Conservation (phyloP, 2,329 filamentous ascomycete genomes). For the Laburnicola sp. region DNA sequence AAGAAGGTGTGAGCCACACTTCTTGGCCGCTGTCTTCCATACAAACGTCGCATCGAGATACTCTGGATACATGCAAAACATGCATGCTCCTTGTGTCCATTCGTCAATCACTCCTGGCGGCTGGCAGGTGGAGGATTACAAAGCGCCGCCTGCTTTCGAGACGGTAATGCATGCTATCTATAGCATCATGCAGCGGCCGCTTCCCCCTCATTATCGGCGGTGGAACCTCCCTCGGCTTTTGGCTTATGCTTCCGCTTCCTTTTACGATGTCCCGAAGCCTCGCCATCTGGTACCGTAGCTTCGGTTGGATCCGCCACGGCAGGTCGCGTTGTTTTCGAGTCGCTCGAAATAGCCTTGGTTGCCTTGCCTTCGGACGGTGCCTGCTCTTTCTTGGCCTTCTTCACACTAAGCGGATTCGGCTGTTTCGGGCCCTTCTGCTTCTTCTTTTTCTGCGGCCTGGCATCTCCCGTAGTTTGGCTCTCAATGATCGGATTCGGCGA, state of each 20-base stretch:
- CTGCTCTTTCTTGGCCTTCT: constrained; percentile 64
- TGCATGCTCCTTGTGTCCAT: no score
- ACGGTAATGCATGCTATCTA: neutral
- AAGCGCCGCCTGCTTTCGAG: no score
- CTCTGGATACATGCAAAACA: no score
- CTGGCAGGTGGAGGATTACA: no score
- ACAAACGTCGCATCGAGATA: no score
- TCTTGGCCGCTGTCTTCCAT: neutral
- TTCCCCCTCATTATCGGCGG: constrained; percentile 18
- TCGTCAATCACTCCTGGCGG: no score
- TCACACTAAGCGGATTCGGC: constrained; percentile 71
- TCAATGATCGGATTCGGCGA: constrained; percentile 31
- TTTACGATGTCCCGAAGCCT: constrained; percentile 38
- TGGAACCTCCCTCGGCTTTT: constrained; percentile 29
- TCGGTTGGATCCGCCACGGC: constrained; percentile 16
- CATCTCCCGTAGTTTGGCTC: constrained; percentile 24
- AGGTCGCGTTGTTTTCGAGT: constrained; percentile 10
- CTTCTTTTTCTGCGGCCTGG: constrained; percentile 54
- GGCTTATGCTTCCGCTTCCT: constrained; percentile 47
- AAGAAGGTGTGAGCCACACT: constrained; percentile 51
- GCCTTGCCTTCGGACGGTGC: constrained; percentile 8
- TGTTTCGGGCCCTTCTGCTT: constrained; percentile 63
- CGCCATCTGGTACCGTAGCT: constrained; percentile 18
- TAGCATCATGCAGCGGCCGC: constrained; percentile 24
- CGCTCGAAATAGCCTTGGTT: constrained; percentile 20